Conservation (phyloP, 2,329 filamentous ascomycete genomes). For the Aspergillus awamori region DNA sequence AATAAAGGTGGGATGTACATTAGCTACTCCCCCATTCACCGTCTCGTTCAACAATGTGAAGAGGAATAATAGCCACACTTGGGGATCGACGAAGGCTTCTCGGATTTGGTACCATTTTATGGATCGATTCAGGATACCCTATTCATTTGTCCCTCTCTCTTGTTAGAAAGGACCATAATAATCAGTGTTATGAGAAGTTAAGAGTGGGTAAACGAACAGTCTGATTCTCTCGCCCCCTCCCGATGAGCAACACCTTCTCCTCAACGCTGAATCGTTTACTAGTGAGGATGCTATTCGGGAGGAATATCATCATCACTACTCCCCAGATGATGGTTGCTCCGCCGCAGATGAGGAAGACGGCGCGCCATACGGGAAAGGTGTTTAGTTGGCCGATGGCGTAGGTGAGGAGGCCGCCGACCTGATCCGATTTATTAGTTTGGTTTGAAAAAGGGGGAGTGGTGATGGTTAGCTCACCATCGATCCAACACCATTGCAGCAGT, state of each 20-base stretch:
- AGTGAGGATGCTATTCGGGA: conserved; percentile 49
- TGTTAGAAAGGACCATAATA: neutral
- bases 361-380: conserved; percentile 48
- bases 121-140: conserved; percentile 51
- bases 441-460: neutral
- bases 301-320: conserved; percentile 41
- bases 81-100: conserved; percentile 50
- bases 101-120: conserved; percentile 54
- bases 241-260: conserved; percentile 50
- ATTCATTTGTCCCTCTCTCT: no score
- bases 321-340: conserved; percentile 50
- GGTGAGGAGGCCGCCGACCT: conserved; percentile 30
- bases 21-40: conserved; percentile 56
- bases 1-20: conserved; percentile 23
- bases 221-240: conserved; percentile 31
- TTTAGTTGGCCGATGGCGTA: conserved; percentile 47
- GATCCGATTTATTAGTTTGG: no score
- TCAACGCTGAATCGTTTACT: conserved; percentile 48
- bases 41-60: conserved; percentile 57
- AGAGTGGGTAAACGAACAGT: conserved; percentile 4
- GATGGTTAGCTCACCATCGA: conserved; percentile 28
- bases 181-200: neutral
- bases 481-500: conserved; percentile 46
- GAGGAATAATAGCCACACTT: conserved; percentile 51
- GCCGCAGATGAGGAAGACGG: conserved; percentile 51